Evolutionary conservation across 2,329 filamentous ascomycete species (phyloP), one percentile per base, ranked within the genome.

Genomic region (Fusarium scirpi): DNA sequence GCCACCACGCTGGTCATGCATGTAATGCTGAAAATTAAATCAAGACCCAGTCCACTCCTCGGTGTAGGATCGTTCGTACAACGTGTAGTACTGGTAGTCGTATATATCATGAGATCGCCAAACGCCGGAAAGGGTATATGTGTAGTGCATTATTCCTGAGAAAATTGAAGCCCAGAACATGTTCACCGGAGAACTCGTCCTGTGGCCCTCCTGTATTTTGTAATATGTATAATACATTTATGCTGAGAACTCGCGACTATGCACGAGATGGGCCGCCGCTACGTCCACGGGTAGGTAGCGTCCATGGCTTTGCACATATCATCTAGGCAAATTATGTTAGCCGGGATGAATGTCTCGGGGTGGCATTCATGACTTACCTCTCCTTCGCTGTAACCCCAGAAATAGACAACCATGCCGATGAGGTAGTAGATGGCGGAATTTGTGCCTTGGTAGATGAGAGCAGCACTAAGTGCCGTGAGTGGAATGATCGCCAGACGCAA

Each of bases 381-480:
- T 81, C 96, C 96, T 81, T 99, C 95, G 76, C 92, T 96, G 77
- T 97, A 98, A 2, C 93, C 96, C 94, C 94, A 98, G 76, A 98
- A 97, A 81, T 98, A 99, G 16, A 96, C 91, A 10, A 84, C 85
- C 83, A 97, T 90, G 22, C 91, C 95, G 67, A 98, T 88, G 27
- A 97, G 79, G 79, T 98, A 98, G 83, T 98, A 99, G 55, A 98
- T 83, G 7, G 93, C 96, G 5, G 95, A 87, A 78, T 99, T 97
- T 29, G 94, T 97, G 62, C 90, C 92, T 80, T 98, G 96, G 80
- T 99, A 99, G 69, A 97, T 84, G 69, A 99, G 85, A 29, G 91
- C 85, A 8, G 93, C 90, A 22, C 90, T 85, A 44, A 98, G 84
- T 11, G 92, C 89, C 46, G 90, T 90, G 66, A 98, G 82, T 6